Conservation (phyloP, 495 filamentous ascomycete species). For the Clohesyomyces aquaticus region DNA sequence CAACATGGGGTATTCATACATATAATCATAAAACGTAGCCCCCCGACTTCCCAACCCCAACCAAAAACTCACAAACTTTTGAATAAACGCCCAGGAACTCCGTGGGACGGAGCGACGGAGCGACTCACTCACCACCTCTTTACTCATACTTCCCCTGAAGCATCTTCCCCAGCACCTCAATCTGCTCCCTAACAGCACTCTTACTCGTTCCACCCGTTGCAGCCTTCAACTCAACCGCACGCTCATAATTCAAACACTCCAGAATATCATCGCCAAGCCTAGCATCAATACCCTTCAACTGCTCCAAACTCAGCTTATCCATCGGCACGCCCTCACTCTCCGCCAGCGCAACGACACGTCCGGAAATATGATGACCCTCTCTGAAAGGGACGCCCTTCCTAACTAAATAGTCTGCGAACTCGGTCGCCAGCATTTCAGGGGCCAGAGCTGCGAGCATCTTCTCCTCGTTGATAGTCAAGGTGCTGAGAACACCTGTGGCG, state of each 20-base stretch:
- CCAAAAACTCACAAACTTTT: background rate
- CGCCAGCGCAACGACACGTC: conserved; percentile 73
- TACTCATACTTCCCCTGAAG: conserved; percentile 38
- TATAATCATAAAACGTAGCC: conserved; percentile 1
- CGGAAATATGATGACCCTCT: conserved; percentile 89
- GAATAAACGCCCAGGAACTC: too few relatives aligned
- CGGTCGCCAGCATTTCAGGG: conserved; percentile 62
- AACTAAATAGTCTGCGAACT: conserved; percentile 90
- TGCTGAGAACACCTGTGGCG: conserved; percentile 73
- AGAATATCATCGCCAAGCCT: conserved; percentile 78
- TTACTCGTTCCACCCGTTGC: conserved; percentile 83
- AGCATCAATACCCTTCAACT: conserved; percentile 71
- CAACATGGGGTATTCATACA: conserved; percentile 1
- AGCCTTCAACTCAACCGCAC: conserved; percentile 79
- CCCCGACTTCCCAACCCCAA: background rate
- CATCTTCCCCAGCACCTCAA: conserved; percentile 66
- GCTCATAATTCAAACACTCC: conserved; percentile 80
- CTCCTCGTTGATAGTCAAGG: conserved; percentile 66
- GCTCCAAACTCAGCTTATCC: conserved; percentile 71
- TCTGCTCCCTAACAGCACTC: conserved; percentile 75
- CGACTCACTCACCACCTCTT: background rate
- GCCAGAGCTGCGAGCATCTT: conserved; percentile 79
- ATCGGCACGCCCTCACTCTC: conserved; percentile 74
- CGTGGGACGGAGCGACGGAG: too few relatives aligned
- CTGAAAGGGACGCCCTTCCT: conserved; percentile 81